These are phyloP conservation scores for Populus nigra DNA, from an alignment of 345 rosid species.

Conservation along the genomic window DNA sequence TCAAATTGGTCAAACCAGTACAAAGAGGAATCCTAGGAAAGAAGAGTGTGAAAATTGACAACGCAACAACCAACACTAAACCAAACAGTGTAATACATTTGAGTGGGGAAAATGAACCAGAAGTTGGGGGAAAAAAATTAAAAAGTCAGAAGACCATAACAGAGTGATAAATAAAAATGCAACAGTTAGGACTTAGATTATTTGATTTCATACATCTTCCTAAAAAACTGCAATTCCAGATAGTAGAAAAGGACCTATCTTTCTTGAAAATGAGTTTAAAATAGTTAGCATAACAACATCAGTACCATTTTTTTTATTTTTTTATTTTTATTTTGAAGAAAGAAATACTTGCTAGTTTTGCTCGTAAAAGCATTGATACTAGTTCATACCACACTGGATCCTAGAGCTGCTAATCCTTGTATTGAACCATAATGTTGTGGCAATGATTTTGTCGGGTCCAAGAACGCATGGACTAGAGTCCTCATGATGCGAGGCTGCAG, in stretches of 20 bases:
- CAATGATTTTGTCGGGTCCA: slow-evolving; percentile 76
- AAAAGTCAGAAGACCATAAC: not conserved
- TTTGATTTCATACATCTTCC: not conserved
- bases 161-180: not conserved
- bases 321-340: not conserved
- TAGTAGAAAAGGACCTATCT: not conserved
- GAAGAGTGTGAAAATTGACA: not conserved
- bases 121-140: not conserved
- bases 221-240: not conserved
- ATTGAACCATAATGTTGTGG: slow-evolving; percentile 91
- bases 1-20: slow-evolving; percentile 13
- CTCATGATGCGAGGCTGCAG: slow-evolving; percentile 72
- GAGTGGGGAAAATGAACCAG: not conserved
- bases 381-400: slow-evolving; percentile 64
- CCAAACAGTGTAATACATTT: not conserved
- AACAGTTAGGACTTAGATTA: not conserved
- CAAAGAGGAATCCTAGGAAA: not conserved
- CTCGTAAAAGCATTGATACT: too few species aligned
- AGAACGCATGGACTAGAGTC: slow-evolving; percentile 80
- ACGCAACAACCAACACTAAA: not conserved
- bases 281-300: not conserved
- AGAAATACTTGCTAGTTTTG: too few species aligned
- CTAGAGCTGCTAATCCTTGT: slow-evolving; percentile 81
- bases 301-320: not conserved
- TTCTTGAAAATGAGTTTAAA: not conserved